Base-by-base conservation (phyloP, 345 rosid genomes). In the Sonneratia caseolaris region DNA sequence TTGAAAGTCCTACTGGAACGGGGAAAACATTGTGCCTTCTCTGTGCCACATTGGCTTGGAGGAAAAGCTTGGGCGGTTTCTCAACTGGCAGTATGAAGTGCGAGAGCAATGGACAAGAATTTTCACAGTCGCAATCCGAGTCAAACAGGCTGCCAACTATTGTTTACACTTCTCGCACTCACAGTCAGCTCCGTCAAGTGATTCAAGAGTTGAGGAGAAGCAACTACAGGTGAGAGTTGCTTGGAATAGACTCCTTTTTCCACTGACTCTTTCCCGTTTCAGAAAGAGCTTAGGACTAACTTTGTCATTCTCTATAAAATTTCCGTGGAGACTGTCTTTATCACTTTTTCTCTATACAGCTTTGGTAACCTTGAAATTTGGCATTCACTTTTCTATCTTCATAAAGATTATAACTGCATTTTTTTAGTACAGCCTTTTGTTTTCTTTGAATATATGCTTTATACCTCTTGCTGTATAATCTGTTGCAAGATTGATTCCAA, bases 1-100 rank as follows among this genome's bases (percentile, higher is more conserved):
- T 95, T 85, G 99, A 95, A 82, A 95, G 98, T 79, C 99, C 98
- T 13, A 92, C 99, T 56, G 99, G 98, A 73, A 95, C 99, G 4
- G 97, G 99, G 70, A 95, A 95, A 81, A 95, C 99, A 12, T 74
- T 90, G 59, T 92, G 97, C 80, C 96, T 95, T 78, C 96, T 92
- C 16, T 95, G 99, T 82, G 97, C 98, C 65, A 88, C 98, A 69
- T 79, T 95, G 86, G 94, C 92, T n/a, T 95, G 99, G 99, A 86
- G 99, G 84, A 92, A 86, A 83, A 92, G 88, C 78, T 78, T 92
- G 76, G 99, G 94, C 70, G 74, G 68, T 57, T 95, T 92, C 85
- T 82, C 86, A 0, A 87, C 86, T 70, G 87, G 86, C 72, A 78
- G 80, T 43, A 82, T 35, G 70, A 81, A 70, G 49, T 51, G 77